phyloP scores from a whole-genome alignment of 495 filamentous ascomycete genomes.

The Xylaria flabelliformis region DNA sequence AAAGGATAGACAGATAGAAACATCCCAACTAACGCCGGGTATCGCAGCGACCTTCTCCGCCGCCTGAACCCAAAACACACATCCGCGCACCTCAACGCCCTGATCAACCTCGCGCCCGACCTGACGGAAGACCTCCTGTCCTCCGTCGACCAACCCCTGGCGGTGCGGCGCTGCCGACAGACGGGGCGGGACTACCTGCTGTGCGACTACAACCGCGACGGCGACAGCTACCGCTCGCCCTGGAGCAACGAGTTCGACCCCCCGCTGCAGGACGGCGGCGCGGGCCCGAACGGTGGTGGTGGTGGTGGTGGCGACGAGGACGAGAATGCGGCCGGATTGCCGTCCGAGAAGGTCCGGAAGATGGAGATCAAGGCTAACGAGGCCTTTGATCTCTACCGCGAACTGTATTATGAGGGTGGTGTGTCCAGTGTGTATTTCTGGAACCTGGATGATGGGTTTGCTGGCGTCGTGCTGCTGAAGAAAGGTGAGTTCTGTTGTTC shows the following conservation, averaged over 20 bases:
- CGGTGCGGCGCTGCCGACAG: constrained; percentile 81
- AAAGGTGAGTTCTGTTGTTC: constrained; percentile 67
- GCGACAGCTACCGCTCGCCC: constrained; percentile 93
- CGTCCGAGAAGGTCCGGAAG: constrained; percentile 85
- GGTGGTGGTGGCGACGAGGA: constrained; percentile 29
- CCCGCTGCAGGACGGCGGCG: constrained; percentile 61
- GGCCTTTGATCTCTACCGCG: constrained; percentile 95
- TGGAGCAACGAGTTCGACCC: constrained; percentile 99
- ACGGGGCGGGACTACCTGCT: constrained; percentile 95
- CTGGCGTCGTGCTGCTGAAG: constrained; percentile 92
- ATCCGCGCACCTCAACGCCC: constrained; percentile 77
- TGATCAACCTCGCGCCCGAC: constrained; percentile 85
- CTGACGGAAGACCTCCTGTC: constrained; percentile 97
- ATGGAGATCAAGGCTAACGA: constrained; percentile 94
- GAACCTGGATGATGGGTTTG: constrained; percentile 98
- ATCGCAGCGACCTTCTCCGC: constrained; percentile 89
- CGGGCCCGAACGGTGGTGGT: constrained; percentile 37
- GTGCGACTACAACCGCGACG: constrained; percentile 99
- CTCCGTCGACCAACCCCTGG: constrained; percentile 94
- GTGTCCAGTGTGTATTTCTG: constrained; percentile 96
- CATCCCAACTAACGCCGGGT: background rate
- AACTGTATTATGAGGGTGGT: constrained; percentile 97
- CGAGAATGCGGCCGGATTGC: constrained; percentile 50
- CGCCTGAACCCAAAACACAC: constrained; percentile 95
- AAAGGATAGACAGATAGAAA: background rate